phyloP scores from a whole-genome alignment of 345 rosid genomes.

The Punica granatum region DNA sequence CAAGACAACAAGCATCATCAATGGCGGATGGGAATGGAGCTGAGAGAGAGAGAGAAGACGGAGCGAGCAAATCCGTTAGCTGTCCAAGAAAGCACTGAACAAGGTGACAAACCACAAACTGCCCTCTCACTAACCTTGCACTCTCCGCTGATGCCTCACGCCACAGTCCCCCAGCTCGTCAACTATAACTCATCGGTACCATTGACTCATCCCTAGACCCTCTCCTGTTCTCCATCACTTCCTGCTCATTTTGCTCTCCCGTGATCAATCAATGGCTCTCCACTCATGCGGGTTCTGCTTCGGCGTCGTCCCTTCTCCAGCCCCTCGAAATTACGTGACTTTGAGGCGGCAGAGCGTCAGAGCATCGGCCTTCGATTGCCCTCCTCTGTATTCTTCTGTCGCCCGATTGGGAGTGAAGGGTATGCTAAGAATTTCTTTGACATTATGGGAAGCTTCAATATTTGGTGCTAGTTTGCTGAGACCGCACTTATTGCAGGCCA shows the following conservation, averaged over 20 bases:
- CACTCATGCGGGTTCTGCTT: constrained; percentile 19
- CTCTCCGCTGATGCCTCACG: constrained; percentile 4
- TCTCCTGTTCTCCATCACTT: background rate
- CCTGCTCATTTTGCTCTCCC: background rate
- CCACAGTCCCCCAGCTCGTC: constrained; percentile 1
- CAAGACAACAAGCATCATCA: background rate
- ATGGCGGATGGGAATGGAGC: background rate
- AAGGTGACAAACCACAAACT: constrained; percentile 1
- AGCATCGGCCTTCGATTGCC: constrained; percentile 15
- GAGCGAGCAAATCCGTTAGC: background rate
- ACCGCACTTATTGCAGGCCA: background rate
- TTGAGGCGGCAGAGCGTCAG: constrained; percentile 14
- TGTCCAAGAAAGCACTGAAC: background rate
- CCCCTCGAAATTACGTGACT: constrained; percentile 12
- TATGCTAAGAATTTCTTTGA: background rate
- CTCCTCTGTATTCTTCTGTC: constrained; percentile 3
- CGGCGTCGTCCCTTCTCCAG: constrained; percentile 9
- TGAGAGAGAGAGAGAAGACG: background rate
- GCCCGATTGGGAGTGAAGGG: constrained; percentile 18
- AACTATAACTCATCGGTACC: background rate
- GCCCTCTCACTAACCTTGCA: background rate
- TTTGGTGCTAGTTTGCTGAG: background rate
- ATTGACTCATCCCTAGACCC: background rate
- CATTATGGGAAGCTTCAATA: background rate
- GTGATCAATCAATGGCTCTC: constrained; percentile 27